Evolutionary conservation across 2,329 filamentous ascomycete species (phyloP).

Genomic region (Pleomassaria siparia): DNA sequence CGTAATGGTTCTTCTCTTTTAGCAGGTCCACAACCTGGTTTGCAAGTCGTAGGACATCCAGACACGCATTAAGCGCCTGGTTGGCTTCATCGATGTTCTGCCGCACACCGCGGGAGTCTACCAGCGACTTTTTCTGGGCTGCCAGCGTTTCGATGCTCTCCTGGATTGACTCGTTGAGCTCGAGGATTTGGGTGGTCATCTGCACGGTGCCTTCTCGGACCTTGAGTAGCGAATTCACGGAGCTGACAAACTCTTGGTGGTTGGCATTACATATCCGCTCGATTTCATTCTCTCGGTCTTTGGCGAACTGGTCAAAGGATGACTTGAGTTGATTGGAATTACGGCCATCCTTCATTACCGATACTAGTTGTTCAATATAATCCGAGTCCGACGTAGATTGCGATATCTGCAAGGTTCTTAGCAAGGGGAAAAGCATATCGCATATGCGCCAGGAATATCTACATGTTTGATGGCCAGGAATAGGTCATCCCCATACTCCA

Average conservation of each 20-base stretch:
- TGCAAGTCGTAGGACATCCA: slow-evolving; percentile 87
- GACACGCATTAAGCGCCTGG: slow-evolving; percentile 82
- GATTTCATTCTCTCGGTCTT: slow-evolving; percentile 86
- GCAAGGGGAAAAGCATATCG: too few species aligned
- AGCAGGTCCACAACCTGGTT: slow-evolving; percentile 94
- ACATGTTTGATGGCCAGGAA: slow-evolving; percentile 54
- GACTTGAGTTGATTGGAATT: slow-evolving; percentile 75
- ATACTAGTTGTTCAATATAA: slow-evolving; percentile 93
- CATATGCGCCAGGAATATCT: too few species aligned
- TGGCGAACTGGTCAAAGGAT: slow-evolving; percentile 77
- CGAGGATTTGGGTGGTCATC: slow-evolving; percentile 86
- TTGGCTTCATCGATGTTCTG: slow-evolving; percentile 96
- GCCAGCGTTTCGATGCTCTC: slow-evolving; percentile 91
- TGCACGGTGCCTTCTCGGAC: slow-evolving; percentile 88
- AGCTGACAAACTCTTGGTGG: slow-evolving; percentile 93
- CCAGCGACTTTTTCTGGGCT: slow-evolving; percentile 89
- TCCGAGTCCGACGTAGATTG: slow-evolving; percentile 88
- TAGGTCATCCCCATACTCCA: slow-evolving; percentile 52
- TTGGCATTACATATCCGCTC: slow-evolving; percentile 93
- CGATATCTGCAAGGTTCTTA: slow-evolving; percentile 69
- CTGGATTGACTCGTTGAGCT: slow-evolving; percentile 93
- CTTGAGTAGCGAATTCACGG: slow-evolving; percentile 88
- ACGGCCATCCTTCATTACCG: slow-evolving; percentile 87
- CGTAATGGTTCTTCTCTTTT: slow-evolving; percentile 92
- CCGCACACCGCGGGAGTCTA: slow-evolving; percentile 86